These are phyloP conservation scores for Blakeslea trispora DNA, from an alignment of 371 early-diverging fungal species.

Conservation along the genomic window DNA sequence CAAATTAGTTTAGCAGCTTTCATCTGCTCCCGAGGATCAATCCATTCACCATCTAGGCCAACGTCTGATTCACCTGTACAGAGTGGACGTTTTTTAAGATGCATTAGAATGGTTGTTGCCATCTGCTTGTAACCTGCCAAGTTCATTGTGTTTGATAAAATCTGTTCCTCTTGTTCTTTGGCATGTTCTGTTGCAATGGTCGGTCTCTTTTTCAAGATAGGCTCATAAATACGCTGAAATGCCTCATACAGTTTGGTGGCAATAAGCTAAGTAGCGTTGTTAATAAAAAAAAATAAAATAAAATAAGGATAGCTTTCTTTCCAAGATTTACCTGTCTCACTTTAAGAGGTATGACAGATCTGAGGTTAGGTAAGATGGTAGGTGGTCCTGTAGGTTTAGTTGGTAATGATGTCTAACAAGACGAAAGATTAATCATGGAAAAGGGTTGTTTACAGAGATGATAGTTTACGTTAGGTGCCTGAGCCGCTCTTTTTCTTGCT, in stretches of 20 bases:
- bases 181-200: conserved; percentile 37
- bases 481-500: conserved; percentile 14
- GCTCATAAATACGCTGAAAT: conserved; percentile 39
- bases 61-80: conserved; percentile 34
- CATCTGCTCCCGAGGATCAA: conserved; percentile 22
- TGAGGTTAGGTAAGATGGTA: conserved; percentile 29
- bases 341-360: conserved; percentile 35
- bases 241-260: conserved; percentile 41
- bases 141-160: conserved; percentile 28
- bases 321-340: conserved; percentile 32
- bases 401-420: no score
- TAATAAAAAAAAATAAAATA: background rate
- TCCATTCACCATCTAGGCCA: conserved; percentile 57
- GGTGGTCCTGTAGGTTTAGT: conserved; percentile 37
- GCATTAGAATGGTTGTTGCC: conserved; percentile 44
- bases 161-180: conserved; percentile 32
- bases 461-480: conserved; percentile 12
- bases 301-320: background rate
- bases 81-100: conserved; percentile 48
- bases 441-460: no score
- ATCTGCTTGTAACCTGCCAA: conserved; percentile 51
- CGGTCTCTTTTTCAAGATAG: conserved; percentile 10
- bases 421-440: no score
- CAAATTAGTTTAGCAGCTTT: background rate
- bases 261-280: conserved; percentile 25